phyloP scores from a whole-genome alignment of 208 protist species.

The Leishmania guyanensis region DNA sequence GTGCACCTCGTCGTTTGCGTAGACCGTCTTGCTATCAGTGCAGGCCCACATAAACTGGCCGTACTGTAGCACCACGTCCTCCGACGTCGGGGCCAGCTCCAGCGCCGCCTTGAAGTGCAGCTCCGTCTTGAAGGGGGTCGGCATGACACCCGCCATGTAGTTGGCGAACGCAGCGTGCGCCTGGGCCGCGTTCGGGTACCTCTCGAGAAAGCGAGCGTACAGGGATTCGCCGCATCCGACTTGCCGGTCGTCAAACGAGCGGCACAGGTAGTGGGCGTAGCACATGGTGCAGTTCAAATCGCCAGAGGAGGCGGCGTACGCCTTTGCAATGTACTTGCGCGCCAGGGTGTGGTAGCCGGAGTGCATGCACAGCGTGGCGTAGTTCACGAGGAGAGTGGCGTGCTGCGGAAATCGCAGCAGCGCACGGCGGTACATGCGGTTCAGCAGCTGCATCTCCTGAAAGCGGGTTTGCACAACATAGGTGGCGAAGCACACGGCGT shows the following conservation, averaged over 20 bases:
- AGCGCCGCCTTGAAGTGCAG: conserved; percentile 63
- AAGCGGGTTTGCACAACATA: conserved; percentile 74
- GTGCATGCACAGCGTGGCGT: conserved; percentile 78
- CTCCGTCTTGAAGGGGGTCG: conserved; percentile 59
- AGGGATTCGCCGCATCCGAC: conserved; percentile 48
- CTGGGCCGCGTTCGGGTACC: conserved; percentile 31
- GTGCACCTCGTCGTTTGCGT: conserved; percentile 39
- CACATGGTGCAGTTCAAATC: conserved; percentile 65
- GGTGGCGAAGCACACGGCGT: conserved; percentile 68
- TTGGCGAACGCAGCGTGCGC: conserved; percentile 62
- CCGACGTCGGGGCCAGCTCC: conserved; percentile 42
- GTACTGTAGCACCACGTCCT: conserved; percentile 60
- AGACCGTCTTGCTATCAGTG: conserved; percentile 39
- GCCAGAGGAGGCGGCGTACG: conserved; percentile 51
- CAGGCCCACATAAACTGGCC: conserved; percentile 65
- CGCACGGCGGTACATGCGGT: conserved; percentile 62
- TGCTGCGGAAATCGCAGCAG: conserved; percentile 57
- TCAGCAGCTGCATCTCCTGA: conserved; percentile 57
- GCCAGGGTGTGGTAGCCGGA: conserved; percentile 50
- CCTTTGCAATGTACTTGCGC: conserved; percentile 71
- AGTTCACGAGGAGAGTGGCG: conserved; percentile 75
- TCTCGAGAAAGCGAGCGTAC: conserved; percentile 52
- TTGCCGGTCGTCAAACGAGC: conserved; percentile 47
- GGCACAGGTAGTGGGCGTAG: conserved; percentile 74
- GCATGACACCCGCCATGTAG: conserved; percentile 63